Percentiles rank a stretch among this genome's conserved stretches.
Evolutionary conservation across 495 filamentous ascomycete species (phyloP).

Genomic region (Daldinia caldariorum): DNA sequence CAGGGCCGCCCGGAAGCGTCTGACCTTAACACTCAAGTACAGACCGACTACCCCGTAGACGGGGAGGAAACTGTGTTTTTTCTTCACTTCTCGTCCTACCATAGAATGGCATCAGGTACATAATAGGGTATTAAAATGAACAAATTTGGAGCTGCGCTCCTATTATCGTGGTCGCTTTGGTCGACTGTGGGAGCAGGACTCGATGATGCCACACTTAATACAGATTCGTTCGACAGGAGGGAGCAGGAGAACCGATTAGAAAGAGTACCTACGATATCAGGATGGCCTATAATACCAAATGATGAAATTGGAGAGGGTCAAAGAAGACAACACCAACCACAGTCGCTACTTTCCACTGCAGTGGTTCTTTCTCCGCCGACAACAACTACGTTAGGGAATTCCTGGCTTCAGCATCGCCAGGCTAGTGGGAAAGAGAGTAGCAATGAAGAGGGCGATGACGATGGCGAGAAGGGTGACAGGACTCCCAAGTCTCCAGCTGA

Average conservation of each 20-base stretch:
- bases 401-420: slow-evolving; percentile 15
- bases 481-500: neutral
- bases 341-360: neutral
- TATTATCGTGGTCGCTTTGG: slow-evolving; percentile 36
- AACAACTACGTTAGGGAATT: neutral
- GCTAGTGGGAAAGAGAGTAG: neutral
- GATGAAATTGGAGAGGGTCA: slow-evolving; percentile 3
- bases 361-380: neutral
- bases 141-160: slow-evolving; percentile 19
- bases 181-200: slow-evolving; percentile 13
- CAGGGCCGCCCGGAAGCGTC: slow-evolving; percentile 7
- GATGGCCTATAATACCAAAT: slow-evolving; percentile 6
- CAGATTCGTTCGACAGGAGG: neutral
- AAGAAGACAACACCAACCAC: neutral
- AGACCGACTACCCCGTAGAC: neutral
- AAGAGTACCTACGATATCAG: neutral
- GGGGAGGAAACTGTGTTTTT: neutral
- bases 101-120: slow-evolving; percentile 28
- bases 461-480: neutral
- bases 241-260: neutral
- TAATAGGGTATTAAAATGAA: slow-evolving; percentile 32
- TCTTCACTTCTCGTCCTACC: slow-evolving; percentile 5
- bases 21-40: slow-evolving; percentile 4
- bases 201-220: neutral
- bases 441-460: slow-evolving; percentile 6